Evolutionary conservation across 2,329 filamentous ascomycete species (phyloP), one percentile per base, ranked within the genome.

Genomic region (Colletotrichum shisoi): DNA sequence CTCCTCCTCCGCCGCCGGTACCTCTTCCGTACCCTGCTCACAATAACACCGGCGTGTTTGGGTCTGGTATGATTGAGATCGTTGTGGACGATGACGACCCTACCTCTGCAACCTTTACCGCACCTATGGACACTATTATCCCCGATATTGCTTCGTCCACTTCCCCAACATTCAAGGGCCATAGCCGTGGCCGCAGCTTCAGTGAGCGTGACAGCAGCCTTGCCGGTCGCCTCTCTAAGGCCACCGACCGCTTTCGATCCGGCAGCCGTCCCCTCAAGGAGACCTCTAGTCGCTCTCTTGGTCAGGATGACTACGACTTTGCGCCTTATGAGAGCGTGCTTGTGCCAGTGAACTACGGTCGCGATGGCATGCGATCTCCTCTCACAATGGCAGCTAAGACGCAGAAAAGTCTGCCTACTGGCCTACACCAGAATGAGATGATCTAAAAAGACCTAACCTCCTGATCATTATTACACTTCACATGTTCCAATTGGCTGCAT

Each of bases 31-130:
- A 82, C 58, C 72, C 78, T 52, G 73, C 78, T 49, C 78, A 76
- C 37, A 75, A 79, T 2, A 77, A 78, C 8, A 73, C 83, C 52
- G 80, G 82, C 69, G 80, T 80, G 2, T 71, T 81, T 17, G 82
- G 80, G 8, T 83, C 85, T 0, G 86, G 84, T 4, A 84, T 87
- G 72, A 89, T 90, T 70, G 87, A 90, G 74, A 87, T 90, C 68
- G 86, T 90, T 57, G 87, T 88, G 83, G 87, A 89, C 70, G 85
- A 87, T 2, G 84, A 87, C 6, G 81, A 85, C 19, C 71, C 63
- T 74, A 62, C 53, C 31, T 45, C 46, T 71, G 21, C 37, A 21
- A 56, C 77, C 13, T 70, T 74, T 13, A 78, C 77, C 9, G 74
- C 76, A 1, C 79, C 78, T 1, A 78, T 79, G 54, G 82, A 84